phyloP scores from a whole-genome alignment of 495 filamentous ascomycete genomes.

The Jackrogersella multiformis region DNA sequence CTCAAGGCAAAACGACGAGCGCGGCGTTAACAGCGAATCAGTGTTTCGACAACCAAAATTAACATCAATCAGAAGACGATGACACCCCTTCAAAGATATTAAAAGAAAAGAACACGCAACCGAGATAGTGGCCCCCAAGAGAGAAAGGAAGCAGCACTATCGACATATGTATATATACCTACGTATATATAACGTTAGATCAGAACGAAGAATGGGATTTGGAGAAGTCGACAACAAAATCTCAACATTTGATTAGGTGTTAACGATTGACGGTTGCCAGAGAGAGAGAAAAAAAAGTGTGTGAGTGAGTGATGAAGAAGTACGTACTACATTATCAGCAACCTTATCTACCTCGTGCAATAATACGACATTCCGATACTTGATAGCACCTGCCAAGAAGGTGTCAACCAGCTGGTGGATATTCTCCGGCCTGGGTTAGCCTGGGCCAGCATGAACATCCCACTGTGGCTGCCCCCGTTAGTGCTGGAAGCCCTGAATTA shows the following conservation, averaged over 20 bases:
- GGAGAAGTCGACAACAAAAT: neutral
- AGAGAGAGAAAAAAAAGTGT: neutral
- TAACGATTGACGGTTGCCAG: conserved; percentile 9
- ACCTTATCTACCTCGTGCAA: conserved; percentile 19
- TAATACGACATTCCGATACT: conserved; percentile 19
- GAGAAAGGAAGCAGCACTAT: no score
- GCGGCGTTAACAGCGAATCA: conserved; percentile 10
- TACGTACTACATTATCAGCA: conserved; percentile 7
- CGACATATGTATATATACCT: conserved; percentile 10
- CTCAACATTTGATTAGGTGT: conserved; percentile 3
- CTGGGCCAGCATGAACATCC: conserved; percentile 34
- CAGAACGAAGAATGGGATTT: neutral
- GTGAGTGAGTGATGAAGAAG: conserved; percentile 15
- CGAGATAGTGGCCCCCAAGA: conserved; percentile 25
- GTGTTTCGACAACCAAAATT: conserved; percentile 26
- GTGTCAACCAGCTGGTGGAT: conserved; percentile 23
- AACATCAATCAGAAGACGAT: conserved; percentile 33
- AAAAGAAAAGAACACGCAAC: conserved; percentile 34
- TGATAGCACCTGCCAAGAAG: conserved; percentile 1
- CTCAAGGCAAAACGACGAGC: conserved; percentile 19
- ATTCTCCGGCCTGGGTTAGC: conserved; percentile 12
- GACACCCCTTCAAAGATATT: conserved; percentile 38
- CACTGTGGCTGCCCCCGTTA: conserved; percentile 28
- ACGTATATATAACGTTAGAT: conserved; percentile 1
- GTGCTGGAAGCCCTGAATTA: conserved; percentile 24